phyloP scores from a whole-genome alignment of 305 asterid species.

The Ilex paraguariensis region DNA sequence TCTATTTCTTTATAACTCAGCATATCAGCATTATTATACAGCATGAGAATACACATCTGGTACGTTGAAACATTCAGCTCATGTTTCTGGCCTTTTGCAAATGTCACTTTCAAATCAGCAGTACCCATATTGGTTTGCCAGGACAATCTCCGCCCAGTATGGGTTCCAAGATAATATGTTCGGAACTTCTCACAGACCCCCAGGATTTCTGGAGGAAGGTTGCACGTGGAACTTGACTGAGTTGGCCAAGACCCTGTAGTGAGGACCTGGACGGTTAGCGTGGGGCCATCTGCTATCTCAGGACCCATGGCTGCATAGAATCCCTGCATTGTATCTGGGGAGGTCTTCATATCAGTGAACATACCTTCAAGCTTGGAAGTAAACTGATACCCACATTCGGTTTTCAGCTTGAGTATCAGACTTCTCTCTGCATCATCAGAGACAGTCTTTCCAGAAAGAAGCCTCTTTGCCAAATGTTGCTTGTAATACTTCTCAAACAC shows the following conservation, averaged over 20 bases:
- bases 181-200: constrained; percentile 23
- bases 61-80: constrained; percentile 28
- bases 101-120: constrained; percentile 24
- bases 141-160: constrained; percentile 29
- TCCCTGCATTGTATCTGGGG: constrained; percentile 28
- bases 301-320: constrained; percentile 23
- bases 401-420: constrained; percentile 23
- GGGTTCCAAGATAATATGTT: constrained; percentile 27
- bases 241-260: constrained; percentile 33
- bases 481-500: constrained; percentile 27
- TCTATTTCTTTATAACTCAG: constrained; percentile 26
- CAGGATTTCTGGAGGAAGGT: constrained; percentile 22
- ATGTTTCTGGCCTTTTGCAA: constrained; percentile 27
- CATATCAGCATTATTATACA: constrained; percentile 20
- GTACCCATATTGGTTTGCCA: constrained; percentile 33
- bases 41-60: constrained; percentile 33
- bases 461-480: constrained; percentile 28
- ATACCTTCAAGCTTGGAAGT: constrained; percentile 28
- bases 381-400: constrained; percentile 28
- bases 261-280: constrained; percentile 27
- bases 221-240: constrained; percentile 21
- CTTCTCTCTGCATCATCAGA: constrained; percentile 22
- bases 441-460: constrained; percentile 25
- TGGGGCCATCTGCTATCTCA: constrained; percentile 22
- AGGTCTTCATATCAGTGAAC: constrained; percentile 29